Percentiles rank a stretch among this genome's conserved stretches.
Evolutionary conservation across 371 early-diverging fungal genomes (phyloP).

Genomic region (Mucor plumbeus): DNA sequence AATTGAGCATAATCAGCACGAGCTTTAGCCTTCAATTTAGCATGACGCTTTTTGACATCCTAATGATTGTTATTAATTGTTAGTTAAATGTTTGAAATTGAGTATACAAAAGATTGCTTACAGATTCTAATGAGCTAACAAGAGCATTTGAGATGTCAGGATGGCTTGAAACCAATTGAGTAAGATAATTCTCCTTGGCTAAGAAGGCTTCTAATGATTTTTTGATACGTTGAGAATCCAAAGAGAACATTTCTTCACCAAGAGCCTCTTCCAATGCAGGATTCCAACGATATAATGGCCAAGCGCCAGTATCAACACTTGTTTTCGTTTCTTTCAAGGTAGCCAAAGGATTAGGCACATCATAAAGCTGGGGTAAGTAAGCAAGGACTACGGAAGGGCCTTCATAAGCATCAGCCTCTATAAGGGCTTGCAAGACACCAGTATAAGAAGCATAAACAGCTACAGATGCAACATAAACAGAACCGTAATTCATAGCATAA

Average conservation of each 20-base stretch:
- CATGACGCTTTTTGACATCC: conserved; percentile 53
- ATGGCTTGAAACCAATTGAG: conserved; percentile 64
- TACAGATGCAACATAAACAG: conserved; percentile 87
- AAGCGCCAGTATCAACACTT: conserved; percentile 86
- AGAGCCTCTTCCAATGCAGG: conserved; percentile 56
- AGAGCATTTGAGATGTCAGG: conserved; percentile 63
- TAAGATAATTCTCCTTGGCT: conserved; percentile 77
- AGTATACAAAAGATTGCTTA: conserved; percentile 18
- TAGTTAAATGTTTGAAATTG: background rate
- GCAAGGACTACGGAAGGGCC: conserved; percentile 91
- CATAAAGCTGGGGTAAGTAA: conserved; percentile 69
- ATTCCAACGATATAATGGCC: conserved; percentile 94
- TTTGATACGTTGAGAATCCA: conserved; percentile 87
- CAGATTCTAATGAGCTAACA: conserved; percentile 48
- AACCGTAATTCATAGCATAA: conserved; percentile 91
- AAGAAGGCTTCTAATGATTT: conserved; percentile 79
- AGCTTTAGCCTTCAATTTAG: conserved; percentile 46
- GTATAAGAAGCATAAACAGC: conserved; percentile 84
- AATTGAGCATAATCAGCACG: conserved; percentile 69
- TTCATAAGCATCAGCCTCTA: conserved; percentile 86
- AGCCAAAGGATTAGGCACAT: conserved; percentile 59
- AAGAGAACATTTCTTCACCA: conserved; percentile 63
- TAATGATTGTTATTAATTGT: background rate
- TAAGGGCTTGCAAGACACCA: conserved; percentile 81
- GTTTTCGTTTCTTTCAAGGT: conserved; percentile 84